Evolutionary conservation across 441 rosid genomes (phyloP), one percentile per base, ranked within the genome.

Genomic region (Adansonia madagascariensis): DNA sequence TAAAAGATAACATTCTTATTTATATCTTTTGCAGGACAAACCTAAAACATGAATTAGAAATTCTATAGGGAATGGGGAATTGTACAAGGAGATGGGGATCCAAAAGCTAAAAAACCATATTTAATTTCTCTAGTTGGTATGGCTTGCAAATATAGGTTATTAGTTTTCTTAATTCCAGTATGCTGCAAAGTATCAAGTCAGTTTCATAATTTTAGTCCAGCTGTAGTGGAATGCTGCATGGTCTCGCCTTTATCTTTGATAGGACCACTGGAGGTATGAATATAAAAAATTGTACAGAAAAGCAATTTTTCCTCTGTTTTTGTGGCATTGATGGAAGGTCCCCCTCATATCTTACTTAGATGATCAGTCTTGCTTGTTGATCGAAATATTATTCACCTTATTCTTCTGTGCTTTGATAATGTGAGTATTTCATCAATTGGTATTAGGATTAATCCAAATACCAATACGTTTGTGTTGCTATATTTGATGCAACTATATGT

Each of bases 401-500:
- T 64, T 15, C 49, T 1, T 15, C 14, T 39, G 5, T 39, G 47
- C 7, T 17, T 39, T 9, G 22, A 64, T 64, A 17, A 62, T 35
- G 49, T 15, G 47, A 15, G 22, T 39, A 0, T 41, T 27, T 27
- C 31, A 49, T 41, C 0, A 20, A 17, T 64, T 39, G n/a, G 69
- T 64, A 41, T 39, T 39, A 64, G 4, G 69, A 39, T 63, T 64
- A 46, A n/a, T 64, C 69, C 49, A 63, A 63, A n/a, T 63, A 64
- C 47, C 2, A n/a, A 8, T 9, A 8, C 6, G 4, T 57, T 8
- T 57, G 62, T 57, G 62, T 4, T 41, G 44, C 6, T 65, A 41
- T 66, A 43, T 43, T 12, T 66, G 20, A 18, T 66, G 71, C 71
- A 43, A 65, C 27, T 18, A 17, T 64, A 41, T 64, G 49, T 65